Conservation (phyloP, 805 yeast genomes). For the Tetrapisispora iriomotensis region DNA sequence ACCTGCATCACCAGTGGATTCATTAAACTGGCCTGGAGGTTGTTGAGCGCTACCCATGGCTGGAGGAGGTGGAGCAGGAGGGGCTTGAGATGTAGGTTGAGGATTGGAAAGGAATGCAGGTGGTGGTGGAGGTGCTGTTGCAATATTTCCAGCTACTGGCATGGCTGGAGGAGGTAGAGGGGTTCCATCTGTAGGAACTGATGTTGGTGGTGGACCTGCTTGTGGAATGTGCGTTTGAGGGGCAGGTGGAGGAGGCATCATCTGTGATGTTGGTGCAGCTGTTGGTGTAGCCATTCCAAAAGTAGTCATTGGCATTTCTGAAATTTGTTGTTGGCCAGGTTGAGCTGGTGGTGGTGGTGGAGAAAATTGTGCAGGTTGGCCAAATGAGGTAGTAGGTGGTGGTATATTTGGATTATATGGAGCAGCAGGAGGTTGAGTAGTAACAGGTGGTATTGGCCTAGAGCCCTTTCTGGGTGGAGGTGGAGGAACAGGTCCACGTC, state of each 20-base stretch:
- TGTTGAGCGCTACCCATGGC: constrained; percentile 2
- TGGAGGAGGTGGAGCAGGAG: constrained; percentile 9
- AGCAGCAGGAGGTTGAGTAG: not conserved
- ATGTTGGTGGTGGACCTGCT: constrained; percentile 12
- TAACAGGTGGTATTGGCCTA: constrained; percentile 7
- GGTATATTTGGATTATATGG: constrained; percentile 6
- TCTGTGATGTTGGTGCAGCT: constrained; percentile 12
- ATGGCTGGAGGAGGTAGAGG: constrained; percentile 4
- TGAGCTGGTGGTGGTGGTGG: constrained; percentile 7
- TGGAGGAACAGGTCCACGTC: constrained; percentile 16
- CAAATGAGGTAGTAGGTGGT: constrained; percentile 3
- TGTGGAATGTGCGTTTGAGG: constrained; percentile 4
- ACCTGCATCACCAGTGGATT: constrained; percentile 39
- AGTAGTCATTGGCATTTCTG: constrained; percentile 7
- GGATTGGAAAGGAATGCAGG: constrained; percentile 11
- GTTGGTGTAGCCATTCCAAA: constrained; percentile 9
- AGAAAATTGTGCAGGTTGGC: constrained; percentile 1
- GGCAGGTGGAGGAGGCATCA: constrained; percentile 4
- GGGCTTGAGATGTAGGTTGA: constrained; percentile 9
- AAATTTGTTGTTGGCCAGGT: not conserved
- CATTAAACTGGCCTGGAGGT: constrained; percentile 8
- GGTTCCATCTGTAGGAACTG: constrained; percentile 5
- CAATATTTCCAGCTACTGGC: not conserved
- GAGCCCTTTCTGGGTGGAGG: constrained; percentile 15
- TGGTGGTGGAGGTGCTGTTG: constrained; percentile 12